A percentile compares a stretch with the other conserved stretches of the same genome.
Conservation (phyloP, 306 rosid species). For the Citrullus mucosospermus region DNA sequence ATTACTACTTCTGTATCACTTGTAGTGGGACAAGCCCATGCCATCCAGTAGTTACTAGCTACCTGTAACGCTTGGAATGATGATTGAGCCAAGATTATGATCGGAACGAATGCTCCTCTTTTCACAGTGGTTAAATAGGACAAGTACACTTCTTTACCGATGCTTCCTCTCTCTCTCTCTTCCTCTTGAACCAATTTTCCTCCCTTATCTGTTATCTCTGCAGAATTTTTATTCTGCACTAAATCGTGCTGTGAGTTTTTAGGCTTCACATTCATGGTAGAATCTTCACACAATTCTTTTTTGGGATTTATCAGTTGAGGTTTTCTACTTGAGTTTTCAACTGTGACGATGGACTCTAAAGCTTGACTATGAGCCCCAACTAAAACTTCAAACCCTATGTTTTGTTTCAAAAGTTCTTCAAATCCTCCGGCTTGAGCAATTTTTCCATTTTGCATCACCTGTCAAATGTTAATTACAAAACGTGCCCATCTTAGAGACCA, state of each 20-base stretch:
- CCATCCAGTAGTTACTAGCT: conserved; percentile 96
- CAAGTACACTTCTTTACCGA: conserved; percentile 70
- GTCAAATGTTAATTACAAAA: conserved; percentile 2
- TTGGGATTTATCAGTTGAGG: conserved; percentile 23
- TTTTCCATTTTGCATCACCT: conserved; percentile 93
- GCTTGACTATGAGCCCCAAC: conserved; percentile 96
- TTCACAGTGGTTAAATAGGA: conserved; percentile 61
- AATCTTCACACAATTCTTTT: conserved; percentile 25
- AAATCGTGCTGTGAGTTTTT: conserved; percentile 25
- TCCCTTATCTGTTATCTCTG: conserved; percentile 45
- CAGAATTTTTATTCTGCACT: conserved; percentile 35
- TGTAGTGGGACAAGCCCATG: conserved; percentile 84
- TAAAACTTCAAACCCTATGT: conserved; percentile 72
- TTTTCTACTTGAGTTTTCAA: conserved; percentile 46
- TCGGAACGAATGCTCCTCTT: conserved; percentile 60
- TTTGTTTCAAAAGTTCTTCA: conserved; percentile 66
- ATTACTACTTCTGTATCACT: conserved; percentile 34
- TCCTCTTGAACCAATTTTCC: conserved; percentile 85
- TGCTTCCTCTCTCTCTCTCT: conserved; percentile 95
- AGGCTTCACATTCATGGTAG: conserved; percentile 26
- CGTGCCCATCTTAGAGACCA: not conserved
- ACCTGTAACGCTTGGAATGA: conserved; percentile 79
- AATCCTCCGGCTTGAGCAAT: conserved; percentile 79
- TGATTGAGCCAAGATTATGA: conserved; percentile 74
- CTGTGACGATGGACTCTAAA: conserved; percentile 52